These are phyloP conservation scores for Wickerhamiella sergipiensis DNA, from an alignment of 805 yeast species.

Conservation along the genomic window DNA sequence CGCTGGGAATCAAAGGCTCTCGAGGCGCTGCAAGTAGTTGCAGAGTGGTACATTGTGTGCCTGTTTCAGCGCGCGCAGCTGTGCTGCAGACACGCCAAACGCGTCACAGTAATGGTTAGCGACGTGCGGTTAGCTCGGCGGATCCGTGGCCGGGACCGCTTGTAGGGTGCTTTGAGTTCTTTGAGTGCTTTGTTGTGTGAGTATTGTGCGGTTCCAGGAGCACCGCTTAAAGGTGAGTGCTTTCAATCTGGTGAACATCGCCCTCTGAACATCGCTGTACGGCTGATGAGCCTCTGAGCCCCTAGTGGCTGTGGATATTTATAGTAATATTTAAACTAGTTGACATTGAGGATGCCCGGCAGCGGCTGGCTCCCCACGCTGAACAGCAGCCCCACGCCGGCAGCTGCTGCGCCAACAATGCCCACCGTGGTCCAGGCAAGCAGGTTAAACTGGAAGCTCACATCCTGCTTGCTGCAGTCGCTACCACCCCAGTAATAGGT, in stretches of 20 bases:
- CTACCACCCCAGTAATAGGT: constrained; percentile 27
- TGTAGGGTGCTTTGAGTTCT: constrained; percentile 29
- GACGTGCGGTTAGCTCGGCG: constrained; percentile 97
- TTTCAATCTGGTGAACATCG: too few species aligned
- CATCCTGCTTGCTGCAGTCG: constrained; percentile 55
- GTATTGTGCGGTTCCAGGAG: too few species aligned
- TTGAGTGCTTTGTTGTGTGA: too few species aligned
- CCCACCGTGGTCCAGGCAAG: constrained; percentile 53
- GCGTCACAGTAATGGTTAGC: constrained; percentile 97
- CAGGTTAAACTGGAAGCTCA: constrained; percentile 51
- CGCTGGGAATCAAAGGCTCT: constrained; percentile 97
- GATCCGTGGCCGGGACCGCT: constrained; percentile 64
- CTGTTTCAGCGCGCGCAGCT: constrained; percentile 95
- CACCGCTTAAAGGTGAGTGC: too few species aligned
- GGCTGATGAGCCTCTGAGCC: too few species aligned
- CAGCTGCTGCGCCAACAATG: constrained; percentile 32
- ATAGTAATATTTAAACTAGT: too few species aligned
- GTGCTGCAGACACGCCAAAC: constrained; percentile 98
- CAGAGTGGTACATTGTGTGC: constrained; percentile 94
- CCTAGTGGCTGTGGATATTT: too few species aligned
- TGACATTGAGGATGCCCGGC: constrained; percentile 46
- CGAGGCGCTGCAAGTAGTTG: constrained; percentile 96
- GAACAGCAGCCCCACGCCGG: constrained; percentile 36
- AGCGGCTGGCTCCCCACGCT: constrained; percentile 46
- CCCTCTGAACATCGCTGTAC: too few species aligned